Conservation (phyloP, 2,329 filamentous ascomycete species). For the Colletotrichum abscissum region DNA sequence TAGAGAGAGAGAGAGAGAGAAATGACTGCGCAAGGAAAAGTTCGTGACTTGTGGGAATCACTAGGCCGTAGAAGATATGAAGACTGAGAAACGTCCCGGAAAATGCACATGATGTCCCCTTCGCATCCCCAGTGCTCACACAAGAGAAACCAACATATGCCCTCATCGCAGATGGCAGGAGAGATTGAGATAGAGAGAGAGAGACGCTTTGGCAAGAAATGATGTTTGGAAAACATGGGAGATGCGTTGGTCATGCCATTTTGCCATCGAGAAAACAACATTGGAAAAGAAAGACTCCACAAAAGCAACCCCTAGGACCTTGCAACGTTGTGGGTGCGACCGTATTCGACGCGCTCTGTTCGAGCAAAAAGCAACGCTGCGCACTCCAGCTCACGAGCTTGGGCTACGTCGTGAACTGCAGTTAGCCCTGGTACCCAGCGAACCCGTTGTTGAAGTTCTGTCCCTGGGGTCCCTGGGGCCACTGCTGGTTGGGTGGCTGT, state of each 20-base stretch:
- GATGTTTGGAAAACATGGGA: constrained; percentile 31
- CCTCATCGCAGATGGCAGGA: constrained; percentile 31
- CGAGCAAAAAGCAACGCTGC: constrained; percentile 13
- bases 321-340: constrained; percentile 24
- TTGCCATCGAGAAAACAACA: constrained; percentile 29
- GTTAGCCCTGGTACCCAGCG: constrained; percentile 71
- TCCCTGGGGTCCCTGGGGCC: constrained; percentile 60
- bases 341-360: constrained; percentile 20
- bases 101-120: constrained; percentile 31
- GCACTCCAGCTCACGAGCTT: constrained; percentile 3
- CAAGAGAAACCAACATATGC: constrained; percentile 28
- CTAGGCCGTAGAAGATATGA: constrained; percentile 33
- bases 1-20: constrained; percentile 21
- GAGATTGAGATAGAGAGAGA: constrained; percentile 26
- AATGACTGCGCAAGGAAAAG: constrained; percentile 32
- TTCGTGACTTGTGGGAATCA: constrained; percentile 35
- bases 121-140: constrained; percentile 33
- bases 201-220: constrained; percentile 32
- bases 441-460: constrained; percentile 73
- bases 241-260: constrained; percentile 31
- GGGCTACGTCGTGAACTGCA: neutral
- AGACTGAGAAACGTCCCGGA: constrained; percentile 22
- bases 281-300: constrained; percentile 11
- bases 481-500: constrained; percentile 66
- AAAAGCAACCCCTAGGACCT: constrained; percentile 25